Conservation (phyloP, 164 flowering plant species). For the Saururus chinensis region DNA sequence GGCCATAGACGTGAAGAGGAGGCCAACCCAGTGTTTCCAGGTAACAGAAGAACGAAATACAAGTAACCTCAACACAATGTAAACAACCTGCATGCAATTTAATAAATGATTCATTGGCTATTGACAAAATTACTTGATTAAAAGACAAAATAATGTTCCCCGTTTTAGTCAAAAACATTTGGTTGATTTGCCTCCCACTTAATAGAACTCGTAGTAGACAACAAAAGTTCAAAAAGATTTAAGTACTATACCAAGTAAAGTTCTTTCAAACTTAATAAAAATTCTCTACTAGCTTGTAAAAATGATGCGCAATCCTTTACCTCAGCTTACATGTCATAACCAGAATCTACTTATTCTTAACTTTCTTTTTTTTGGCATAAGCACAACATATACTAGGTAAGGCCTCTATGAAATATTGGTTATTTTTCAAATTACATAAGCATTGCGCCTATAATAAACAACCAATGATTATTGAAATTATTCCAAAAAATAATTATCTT, state of each 20-base stretch:
- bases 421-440: too few species aligned
- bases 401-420: too few species aligned
- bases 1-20: constrained; percentile 50
- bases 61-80: constrained; percentile 52
- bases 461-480: too few species aligned
- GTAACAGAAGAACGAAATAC: constrained; percentile 56
- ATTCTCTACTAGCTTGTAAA: too few species aligned
- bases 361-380: background rate
- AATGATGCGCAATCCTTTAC: too few species aligned
- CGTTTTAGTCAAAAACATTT: too few species aligned
- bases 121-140: too few species aligned
- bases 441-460: too few species aligned
- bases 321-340: background rate
- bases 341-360: background rate
- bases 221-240: background rate
- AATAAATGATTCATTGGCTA: background rate
- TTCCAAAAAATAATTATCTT: too few species aligned
- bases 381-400: too few species aligned
- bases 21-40: constrained; percentile 80
- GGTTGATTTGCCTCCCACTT: background rate
- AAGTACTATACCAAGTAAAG: background rate
- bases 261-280: too few species aligned
- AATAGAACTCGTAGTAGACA: background rate
- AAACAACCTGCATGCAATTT: constrained; percentile 33
- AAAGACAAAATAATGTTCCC: too few species aligned